These are phyloP conservation scores for Emericellopsis cladophorae DNA, from an alignment of 2,329 filamentous ascomycete genomes.

Conservation along the genomic window DNA sequence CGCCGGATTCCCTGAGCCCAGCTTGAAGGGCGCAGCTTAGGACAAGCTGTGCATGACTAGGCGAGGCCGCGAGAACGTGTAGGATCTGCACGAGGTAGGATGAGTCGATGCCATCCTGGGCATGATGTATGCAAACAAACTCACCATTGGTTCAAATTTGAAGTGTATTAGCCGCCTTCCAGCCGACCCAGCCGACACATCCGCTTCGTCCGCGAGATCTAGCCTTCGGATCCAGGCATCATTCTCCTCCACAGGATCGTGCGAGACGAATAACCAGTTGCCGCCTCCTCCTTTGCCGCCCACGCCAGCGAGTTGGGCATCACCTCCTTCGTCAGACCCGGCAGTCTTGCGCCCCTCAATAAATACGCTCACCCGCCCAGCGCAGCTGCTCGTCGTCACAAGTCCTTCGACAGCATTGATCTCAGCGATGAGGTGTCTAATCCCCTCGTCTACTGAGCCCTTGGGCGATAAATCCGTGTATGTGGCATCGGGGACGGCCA, in stretches of 20 bases:
- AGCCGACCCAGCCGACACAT: constrained; percentile 6
- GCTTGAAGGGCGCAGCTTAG: constrained; percentile 65
- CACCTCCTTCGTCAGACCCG: constrained; percentile 7
- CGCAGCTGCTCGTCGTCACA: constrained; percentile 89
- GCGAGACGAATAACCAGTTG: constrained; percentile 78
- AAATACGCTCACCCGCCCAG: constrained; percentile 77
- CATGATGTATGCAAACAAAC: constrained; percentile 11
- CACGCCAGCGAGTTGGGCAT: constrained; percentile 37
- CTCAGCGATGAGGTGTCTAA: constrained; percentile 62
- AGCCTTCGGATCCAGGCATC: constrained; percentile 17
- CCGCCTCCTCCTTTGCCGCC: constrained; percentile 82
- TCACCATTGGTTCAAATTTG: constrained; percentile 91
- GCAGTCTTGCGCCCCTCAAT: constrained; percentile 56
- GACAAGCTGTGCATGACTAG: constrained; percentile 60
- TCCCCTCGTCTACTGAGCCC: constrained; percentile 69
- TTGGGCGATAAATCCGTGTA: constrained; percentile 84
- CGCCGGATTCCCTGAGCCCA: constrained; percentile 83
- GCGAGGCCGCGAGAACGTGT: constrained; percentile 69
- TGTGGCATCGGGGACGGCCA: constrained; percentile 53
- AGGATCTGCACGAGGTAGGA: constrained; percentile 50
- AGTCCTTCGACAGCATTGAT: constrained; percentile 66
- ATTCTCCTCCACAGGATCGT: constrained; percentile 48
- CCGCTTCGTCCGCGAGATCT: constrained; percentile 9
- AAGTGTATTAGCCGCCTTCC: constrained; percentile 56
- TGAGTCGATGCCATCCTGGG: background rate